Evolutionary conservation across 306 rosid genomes (phyloP), one percentile per base, ranked within the genome.

Genomic region (Vigna mungo): DNA sequence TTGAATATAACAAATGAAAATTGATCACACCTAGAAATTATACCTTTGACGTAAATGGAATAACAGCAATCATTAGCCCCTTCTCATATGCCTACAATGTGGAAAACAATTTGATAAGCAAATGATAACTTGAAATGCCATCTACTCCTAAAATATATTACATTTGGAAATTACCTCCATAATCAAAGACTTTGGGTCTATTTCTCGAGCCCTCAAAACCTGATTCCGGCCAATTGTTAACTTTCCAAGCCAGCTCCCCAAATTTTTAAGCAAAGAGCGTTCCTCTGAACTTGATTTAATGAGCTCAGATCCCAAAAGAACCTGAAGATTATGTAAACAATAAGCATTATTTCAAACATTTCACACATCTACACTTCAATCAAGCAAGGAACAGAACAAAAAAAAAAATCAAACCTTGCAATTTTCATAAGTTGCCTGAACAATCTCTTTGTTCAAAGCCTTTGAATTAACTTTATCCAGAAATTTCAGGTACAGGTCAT

Each of bases 161-260:
- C 53, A 20, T 49, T 55, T 14, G 74, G 66, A 27, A 58, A 60
- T 64, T 76, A 93, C 99, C 97, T 96, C 99, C 60, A 93, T 90
- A 80, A 96, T 93, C 91, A 96, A 88, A 76, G 99, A 91, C 75
- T 96, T 96, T 2, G 99, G 99, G 83, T 96, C 97, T 53, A 96
- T 96, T 84, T 93, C 99, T 52, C 98, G 98, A 72, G 96, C 99
- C 82, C 94, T 84, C 85, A 96, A 80, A 71, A 96, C 99, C 80
- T 90, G 99, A 83, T 96, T 93, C 84, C 96, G 86, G 30, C 99
- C 99, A 52, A 96, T 96, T 55, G 99, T 96, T 76, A 96, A 83
- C 84, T 91, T 96, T n/a, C 99, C 99, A 16, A 96, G 92, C 99
- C 99, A 96, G 88, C 99, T 96, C 13, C 99, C 99, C 73, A 96